Conservation (phyloP, 2,329 filamentous ascomycete genomes). For the Raffaelea ambrosiae region DNA sequence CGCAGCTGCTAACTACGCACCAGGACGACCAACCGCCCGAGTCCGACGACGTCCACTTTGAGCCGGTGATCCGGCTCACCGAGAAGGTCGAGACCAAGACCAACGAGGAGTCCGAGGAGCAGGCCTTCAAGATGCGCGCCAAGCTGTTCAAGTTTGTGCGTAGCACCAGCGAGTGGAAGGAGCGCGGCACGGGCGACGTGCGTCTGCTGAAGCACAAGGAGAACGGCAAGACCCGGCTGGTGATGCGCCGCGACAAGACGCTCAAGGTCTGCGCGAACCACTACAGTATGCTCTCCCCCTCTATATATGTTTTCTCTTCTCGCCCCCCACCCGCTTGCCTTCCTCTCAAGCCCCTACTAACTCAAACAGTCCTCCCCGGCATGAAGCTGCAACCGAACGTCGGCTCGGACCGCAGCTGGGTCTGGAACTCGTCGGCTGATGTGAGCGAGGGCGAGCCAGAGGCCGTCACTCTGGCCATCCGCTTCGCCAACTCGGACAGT, state of each 20-base stretch:
- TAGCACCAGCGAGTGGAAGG: constrained; percentile 94
- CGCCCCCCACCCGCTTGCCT: not conserved
- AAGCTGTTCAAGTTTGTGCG: constrained; percentile 99
- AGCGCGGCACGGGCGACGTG: constrained; percentile 94
- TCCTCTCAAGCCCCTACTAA: too few species aligned
- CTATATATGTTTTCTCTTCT: not conserved
- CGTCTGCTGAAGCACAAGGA: constrained; percentile 97
- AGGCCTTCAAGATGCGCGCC: constrained; percentile 98
- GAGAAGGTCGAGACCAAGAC: constrained; percentile 97
- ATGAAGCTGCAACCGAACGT: constrained; percentile 99
- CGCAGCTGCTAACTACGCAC: too few species aligned
- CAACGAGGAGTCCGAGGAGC: constrained; percentile 96
- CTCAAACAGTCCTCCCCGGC: constrained; percentile 72
- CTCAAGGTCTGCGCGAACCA: constrained; percentile 99
- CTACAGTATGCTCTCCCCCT: constrained; percentile 89
- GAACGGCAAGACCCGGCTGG: constrained; percentile 92
- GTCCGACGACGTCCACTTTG: constrained; percentile 91
- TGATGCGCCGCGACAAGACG: constrained; percentile 99
- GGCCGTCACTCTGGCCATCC: constrained; percentile 90
- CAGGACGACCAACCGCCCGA: constrained; percentile 67
- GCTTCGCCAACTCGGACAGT: constrained; percentile 97
- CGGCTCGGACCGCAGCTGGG: constrained; percentile 96
- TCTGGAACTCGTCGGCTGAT: constrained; percentile 97
- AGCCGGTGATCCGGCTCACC: constrained; percentile 90
- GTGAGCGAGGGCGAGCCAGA: constrained; percentile 97